These are phyloP conservation scores for Paraphoma sp. DNA, from an alignment of 2,329 filamentous ascomycete species.

Conservation along the genomic window DNA sequence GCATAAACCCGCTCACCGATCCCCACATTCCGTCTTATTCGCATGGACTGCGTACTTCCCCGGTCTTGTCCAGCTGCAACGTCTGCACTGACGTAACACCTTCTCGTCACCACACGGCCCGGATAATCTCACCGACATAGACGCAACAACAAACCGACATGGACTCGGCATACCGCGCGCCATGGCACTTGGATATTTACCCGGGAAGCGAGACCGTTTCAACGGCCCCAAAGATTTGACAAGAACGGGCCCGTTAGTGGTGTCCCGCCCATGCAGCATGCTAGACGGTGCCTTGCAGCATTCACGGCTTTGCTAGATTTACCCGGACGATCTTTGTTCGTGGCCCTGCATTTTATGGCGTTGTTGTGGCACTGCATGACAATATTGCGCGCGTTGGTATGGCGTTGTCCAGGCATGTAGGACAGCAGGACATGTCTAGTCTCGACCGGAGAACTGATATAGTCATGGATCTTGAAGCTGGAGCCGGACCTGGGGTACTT, in stretches of 20 bases:
- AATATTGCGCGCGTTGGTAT: background rate
- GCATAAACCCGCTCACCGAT: slow-evolving; percentile 1
- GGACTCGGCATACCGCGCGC: background rate
- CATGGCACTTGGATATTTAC: background rate
- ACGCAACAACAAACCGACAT: background rate
- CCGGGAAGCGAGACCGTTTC: background rate
- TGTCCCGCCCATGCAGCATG: too few species aligned
- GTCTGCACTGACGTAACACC: background rate
- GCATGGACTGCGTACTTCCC: background rate
- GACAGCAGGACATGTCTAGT: background rate
- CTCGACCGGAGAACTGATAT: background rate
- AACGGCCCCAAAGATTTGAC: background rate
- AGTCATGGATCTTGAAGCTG: background rate
- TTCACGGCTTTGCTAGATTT: background rate
- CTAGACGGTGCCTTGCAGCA: slow-evolving; percentile 1
- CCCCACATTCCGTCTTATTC: background rate
- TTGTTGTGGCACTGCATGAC: background rate
- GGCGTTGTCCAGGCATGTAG: background rate
- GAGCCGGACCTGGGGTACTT: background rate
- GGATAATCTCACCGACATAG: slow-evolving; percentile 10
- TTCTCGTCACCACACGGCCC: slow-evolving; percentile 7
- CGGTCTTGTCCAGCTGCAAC: background rate
- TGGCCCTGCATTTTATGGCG: background rate
- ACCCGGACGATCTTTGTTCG: background rate
- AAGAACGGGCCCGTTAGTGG: background rate